phyloP scores from a whole-genome alignment of 495 filamentous ascomycete genomes.

The Penicillium riverlandense region DNA sequence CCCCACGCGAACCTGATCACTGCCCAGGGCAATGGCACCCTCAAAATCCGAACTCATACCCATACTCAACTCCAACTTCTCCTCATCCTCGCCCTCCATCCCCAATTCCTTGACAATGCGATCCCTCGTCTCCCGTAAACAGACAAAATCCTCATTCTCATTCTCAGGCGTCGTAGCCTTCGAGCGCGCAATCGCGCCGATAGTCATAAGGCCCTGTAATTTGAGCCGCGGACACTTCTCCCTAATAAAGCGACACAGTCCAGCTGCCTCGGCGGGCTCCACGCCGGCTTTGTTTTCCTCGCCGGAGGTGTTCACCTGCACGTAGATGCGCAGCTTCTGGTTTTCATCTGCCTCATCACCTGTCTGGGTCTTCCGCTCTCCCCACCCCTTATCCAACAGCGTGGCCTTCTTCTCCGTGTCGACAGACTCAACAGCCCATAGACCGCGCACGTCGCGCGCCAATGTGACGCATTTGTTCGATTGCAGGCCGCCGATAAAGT shows the following conservation, averaged over 20 bases:
- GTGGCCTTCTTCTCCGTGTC: conserved; percentile 82
- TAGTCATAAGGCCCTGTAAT: conserved; percentile 88
- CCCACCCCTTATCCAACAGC: conserved; percentile 69
- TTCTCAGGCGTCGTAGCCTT: conserved; percentile 59
- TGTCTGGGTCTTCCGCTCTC: conserved; percentile 27
- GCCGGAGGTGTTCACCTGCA: conserved; percentile 93
- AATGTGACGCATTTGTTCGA: conserved; percentile 86
- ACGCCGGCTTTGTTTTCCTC: conserved; percentile 81
- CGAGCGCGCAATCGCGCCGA: conserved; percentile 84
- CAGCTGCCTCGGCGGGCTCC: conserved; percentile 48
- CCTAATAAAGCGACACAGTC: conserved; percentile 58
- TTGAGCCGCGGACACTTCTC: conserved; percentile 64
- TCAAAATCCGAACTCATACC: conserved; percentile 96
- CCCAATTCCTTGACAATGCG: conserved; percentile 44
- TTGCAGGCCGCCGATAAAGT: conserved; percentile 91
- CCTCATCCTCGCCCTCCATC: conserved; percentile 26
- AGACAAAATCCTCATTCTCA: conserved; percentile 86
- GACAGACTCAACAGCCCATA: conserved; percentile 90
- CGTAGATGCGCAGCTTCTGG: conserved; percentile 58
- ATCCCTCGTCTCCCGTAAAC: conserved; percentile 64
- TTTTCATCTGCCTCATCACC: conserved; percentile 10
- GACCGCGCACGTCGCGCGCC: conserved; percentile 72
- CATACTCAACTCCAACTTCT: conserved; percentile 59
- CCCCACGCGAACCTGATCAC: conserved; percentile 89
- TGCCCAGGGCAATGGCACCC: conserved; percentile 74